phyloP scores from a whole-genome alignment of 805 yeast genomes.

The Grigorovia transvaalensis region DNA sequence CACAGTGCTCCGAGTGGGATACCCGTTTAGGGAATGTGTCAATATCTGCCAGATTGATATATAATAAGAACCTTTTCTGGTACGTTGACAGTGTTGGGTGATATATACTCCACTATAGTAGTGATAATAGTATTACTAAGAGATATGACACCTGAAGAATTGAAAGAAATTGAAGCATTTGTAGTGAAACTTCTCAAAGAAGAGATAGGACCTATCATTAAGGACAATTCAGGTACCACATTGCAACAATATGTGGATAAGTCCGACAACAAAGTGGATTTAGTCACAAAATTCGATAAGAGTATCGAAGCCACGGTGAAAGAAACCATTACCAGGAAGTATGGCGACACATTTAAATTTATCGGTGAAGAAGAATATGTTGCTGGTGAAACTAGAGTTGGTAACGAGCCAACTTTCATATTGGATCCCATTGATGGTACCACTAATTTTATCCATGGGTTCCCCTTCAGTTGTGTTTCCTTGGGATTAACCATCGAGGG shows the following conservation, averaged over 20 bases:
- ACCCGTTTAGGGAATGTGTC: not conserved
- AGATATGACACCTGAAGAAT: slow-evolving; percentile 8
- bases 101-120: no score
- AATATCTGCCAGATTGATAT: not conserved
- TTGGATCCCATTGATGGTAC: slow-evolving; percentile 63
- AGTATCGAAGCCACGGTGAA: slow-evolving; percentile 37
- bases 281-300: slow-evolving; percentile 53
- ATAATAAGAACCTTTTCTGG: no score
- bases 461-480: slow-evolving; percentile 54
- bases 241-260: slow-evolving; percentile 41
- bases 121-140: slow-evolving; percentile 15
- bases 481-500: slow-evolving; percentile 43
- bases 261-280: slow-evolving; percentile 44
- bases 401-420: slow-evolving; percentile 48
- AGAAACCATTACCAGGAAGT: slow-evolving; percentile 19
- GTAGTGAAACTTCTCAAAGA: slow-evolving; percentile 14
- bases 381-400: slow-evolving; percentile 37
- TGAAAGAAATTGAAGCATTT: slow-evolving; percentile 20
- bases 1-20: not conserved
- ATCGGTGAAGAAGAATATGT: slow-evolving; percentile 54
- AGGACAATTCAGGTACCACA: slow-evolving; percentile 17
- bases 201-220: slow-evolving; percentile 23
- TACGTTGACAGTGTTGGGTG: no score
- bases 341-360: slow-evolving; percentile 43
- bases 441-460: slow-evolving; percentile 52